A percentile compares a stretch with the other conserved stretches of the same genome.
These are phyloP conservation scores for Alliaria petiolata DNA, from an alignment of 345 rosid genomes.

Conservation along the genomic window DNA sequence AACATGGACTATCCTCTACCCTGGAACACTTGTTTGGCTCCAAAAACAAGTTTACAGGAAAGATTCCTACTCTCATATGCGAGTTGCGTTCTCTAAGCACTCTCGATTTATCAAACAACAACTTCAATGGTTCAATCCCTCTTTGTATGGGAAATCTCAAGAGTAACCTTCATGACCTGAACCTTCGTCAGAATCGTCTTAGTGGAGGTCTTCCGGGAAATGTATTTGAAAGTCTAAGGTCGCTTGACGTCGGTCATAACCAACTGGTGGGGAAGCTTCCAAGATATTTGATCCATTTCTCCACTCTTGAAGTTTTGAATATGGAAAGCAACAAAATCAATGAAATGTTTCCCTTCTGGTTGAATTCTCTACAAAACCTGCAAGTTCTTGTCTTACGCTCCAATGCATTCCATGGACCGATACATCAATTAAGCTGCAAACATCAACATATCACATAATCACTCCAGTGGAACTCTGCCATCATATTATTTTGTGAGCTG, in stretches of 20 bases:
- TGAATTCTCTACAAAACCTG: background rate
- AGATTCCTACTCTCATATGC: background rate
- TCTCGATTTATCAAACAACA: background rate
- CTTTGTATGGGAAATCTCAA: background rate
- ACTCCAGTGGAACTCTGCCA: background rate
- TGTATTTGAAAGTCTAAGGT: background rate
- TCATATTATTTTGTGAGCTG: background rate
- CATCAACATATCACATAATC: background rate
- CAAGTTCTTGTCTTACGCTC: background rate
- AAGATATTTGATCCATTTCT: background rate
- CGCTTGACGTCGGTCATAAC: conserved; percentile 24
- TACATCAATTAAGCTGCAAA: background rate
- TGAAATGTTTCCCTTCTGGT: background rate
- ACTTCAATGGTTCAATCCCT: background rate
- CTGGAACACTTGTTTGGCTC: background rate
- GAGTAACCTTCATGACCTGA: background rate
- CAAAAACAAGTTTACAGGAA: background rate
- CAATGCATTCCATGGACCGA: background rate
- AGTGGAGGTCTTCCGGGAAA: conserved; percentile 1
- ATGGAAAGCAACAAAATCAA: conserved; percentile 1
- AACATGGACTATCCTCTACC: background rate
- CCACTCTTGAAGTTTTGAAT: background rate
- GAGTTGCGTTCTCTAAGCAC: background rate
- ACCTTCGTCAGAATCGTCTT: background rate
- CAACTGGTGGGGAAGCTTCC: conserved; percentile 27